Percentiles rank a stretch among this genome's conserved stretches.
phyloP scores from a whole-genome alignment of 2,329 filamentous ascomycete genomes.

The Fusarium penzigii region DNA sequence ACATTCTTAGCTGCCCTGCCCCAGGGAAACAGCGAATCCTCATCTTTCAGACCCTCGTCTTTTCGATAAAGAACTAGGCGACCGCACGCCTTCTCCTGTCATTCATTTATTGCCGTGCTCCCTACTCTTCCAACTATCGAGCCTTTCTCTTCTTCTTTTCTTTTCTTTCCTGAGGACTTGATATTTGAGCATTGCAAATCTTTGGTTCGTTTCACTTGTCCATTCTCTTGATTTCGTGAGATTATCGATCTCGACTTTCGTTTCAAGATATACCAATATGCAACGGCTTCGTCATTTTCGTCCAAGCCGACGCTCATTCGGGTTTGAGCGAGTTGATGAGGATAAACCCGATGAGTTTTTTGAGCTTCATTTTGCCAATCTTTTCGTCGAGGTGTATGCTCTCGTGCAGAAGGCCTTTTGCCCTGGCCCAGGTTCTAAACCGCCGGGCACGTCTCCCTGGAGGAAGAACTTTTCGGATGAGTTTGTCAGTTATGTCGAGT shows the following conservation, averaged over 20 bases:
- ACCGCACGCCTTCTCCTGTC: slow-evolving; percentile 9
- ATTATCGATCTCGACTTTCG: not conserved
- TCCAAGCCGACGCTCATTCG: slow-evolving; percentile 17
- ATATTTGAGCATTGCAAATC: not conserved
- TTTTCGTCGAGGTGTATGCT: slow-evolving; percentile 25
- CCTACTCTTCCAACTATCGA: not conserved
- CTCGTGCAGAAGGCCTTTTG: slow-evolving; percentile 25
- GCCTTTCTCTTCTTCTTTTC: not conserved
- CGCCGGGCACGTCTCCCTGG: slow-evolving; percentile 25
- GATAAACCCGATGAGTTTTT: slow-evolving; percentile 23
- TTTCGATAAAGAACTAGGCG: slow-evolving; percentile 23
- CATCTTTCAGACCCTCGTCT: slow-evolving; percentile 28
- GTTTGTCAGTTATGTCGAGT: slow-evolving; percentile 27
- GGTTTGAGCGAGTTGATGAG: slow-evolving; percentile 12
- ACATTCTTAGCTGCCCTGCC: slow-evolving; percentile 30
- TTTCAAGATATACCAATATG: slow-evolving; percentile 12
- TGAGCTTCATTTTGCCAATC: slow-evolving; percentile 20
- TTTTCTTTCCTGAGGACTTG: not conserved
- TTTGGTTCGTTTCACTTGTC: not conserved
- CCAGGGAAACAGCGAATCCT: slow-evolving; percentile 19
- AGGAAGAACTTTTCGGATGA: slow-evolving; percentile 16
- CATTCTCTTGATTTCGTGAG: not conserved
- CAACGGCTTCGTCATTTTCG: slow-evolving; percentile 13
- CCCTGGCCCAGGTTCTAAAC: not conserved
- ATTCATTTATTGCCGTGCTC: slow-evolving; percentile 15